Conservation (phyloP, 2,329 filamentous ascomycete genomes). For the Emmonsiellopsis sp. region DNA sequence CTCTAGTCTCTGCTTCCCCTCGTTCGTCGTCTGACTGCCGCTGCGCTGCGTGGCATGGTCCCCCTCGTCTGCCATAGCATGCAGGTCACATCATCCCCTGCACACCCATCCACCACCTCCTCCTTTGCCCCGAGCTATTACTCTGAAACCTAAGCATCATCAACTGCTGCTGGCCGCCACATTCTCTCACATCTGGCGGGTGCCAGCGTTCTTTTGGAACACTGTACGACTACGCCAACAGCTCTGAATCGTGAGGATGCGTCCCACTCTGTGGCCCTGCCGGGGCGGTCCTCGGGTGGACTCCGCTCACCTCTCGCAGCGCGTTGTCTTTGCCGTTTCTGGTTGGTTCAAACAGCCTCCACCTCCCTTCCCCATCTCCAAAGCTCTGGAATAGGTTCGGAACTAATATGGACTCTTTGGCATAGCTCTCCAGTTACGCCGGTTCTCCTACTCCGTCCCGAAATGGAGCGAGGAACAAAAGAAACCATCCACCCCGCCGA, state of each 20-base stretch:
- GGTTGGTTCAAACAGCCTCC: constrained; percentile 5
- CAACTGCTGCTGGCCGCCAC: constrained; percentile 1
- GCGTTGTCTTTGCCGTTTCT: constrained; percentile 6
- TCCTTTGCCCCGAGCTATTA: neutral
- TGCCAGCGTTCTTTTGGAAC: neutral
- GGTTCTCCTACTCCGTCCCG: constrained; percentile 8
- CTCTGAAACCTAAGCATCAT: neutral
- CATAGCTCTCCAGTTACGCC: constrained; percentile 6
- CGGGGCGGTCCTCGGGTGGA: constrained; percentile 2
- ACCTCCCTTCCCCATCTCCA: neutral
- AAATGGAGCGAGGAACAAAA: constrained; percentile 5
- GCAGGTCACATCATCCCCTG: neutral
- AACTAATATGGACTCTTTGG: neutral
- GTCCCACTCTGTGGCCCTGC: constrained; percentile 6
- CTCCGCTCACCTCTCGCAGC: constrained; percentile 4
- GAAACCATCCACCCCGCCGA: neutral
- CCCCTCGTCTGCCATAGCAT: neutral
- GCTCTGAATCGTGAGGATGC: constrained; percentile 6
- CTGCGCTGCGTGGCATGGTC: neutral
- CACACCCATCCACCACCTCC: neutral
- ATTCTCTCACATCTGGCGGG: neutral
- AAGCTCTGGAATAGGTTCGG: neutral
- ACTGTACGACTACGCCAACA: neutral
- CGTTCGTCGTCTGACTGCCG: neutral
- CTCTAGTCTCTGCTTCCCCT: neutral